These are phyloP conservation scores for Helianthus annuus DNA, from an alignment of 129 eudicot genomes.

Conservation along the genomic window HanXRQr2.0-SUNRISE NC_035442.2:31890277-31890776, in stretches of 20 bases:
- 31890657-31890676: slow-evolving; percentile 29
- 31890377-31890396: neutral
- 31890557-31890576: neutral
- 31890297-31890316: slow-evolving; percentile 11
- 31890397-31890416: neutral
- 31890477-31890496: slow-evolving; percentile 5
- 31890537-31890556: neutral
- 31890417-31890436: slow-evolving; percentile 8
- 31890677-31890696: slow-evolving; percentile 8
- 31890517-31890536: slow-evolving; percentile 11
- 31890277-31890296: slow-evolving; percentile 16
- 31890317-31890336: neutral
- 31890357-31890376: slow-evolving; percentile 7
- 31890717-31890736: slow-evolving; percentile 25
- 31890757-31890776: neutral
- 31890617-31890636: slow-evolving; percentile 13
- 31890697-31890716: slow-evolving; percentile 7
- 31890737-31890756: slow-evolving; percentile 8
- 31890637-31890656: slow-evolving; percentile 30
- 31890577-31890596: slow-evolving; percentile 8
- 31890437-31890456: slow-evolving; percentile 25
- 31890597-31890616: slow-evolving; percentile 11
- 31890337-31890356: slow-evolving; percentile 6
- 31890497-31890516: slow-evolving; percentile 17
- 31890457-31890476: slow-evolving; percentile 10